Evolutionary conservation across 2,329 filamentous ascomycete species (phyloP).

Genomic region (Phialophora expanda): DNA sequence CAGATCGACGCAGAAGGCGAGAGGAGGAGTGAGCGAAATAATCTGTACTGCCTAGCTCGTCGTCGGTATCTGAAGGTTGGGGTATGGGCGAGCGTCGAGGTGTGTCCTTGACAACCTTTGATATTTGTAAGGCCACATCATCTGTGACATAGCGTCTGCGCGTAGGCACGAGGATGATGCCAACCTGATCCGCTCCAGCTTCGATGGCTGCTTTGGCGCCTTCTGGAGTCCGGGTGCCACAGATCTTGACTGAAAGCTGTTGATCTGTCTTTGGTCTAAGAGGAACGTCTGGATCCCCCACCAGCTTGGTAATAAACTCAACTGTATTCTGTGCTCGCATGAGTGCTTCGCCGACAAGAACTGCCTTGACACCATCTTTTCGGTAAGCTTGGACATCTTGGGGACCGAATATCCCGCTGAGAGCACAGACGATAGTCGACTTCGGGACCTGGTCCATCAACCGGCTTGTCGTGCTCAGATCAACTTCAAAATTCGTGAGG

Average conservation of each 20-base stretch:
- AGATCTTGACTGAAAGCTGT: slow-evolving; percentile 86
- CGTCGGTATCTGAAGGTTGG: slow-evolving; percentile 40
- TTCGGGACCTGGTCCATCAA: slow-evolving; percentile 85
- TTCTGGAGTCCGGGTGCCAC: slow-evolving; percentile 83
- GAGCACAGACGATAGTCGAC: slow-evolving; percentile 85
- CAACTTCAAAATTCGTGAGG: slow-evolving; percentile 94
- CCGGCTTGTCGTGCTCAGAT: slow-evolving; percentile 87
- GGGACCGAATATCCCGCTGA: slow-evolving; percentile 90
- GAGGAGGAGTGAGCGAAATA: slow-evolving; percentile 70
- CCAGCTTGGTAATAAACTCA: slow-evolving; percentile 81
- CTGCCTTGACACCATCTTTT: slow-evolving; percentile 86
- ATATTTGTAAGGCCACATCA: slow-evolving; percentile 80
- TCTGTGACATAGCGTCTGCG: slow-evolving; percentile 79
- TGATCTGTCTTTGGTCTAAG: slow-evolving; percentile 47
- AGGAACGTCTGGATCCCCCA: slow-evolving; percentile 58
- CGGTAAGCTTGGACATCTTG: slow-evolving; percentile 88
- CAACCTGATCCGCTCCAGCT: slow-evolving; percentile 87
- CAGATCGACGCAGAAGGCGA: slow-evolving; percentile 55
- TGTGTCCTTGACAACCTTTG: slow-evolving; percentile 70
- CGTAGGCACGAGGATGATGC: slow-evolving; percentile 86
- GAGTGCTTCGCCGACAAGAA: slow-evolving; percentile 92
- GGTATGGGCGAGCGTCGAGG: slow-evolving; percentile 43
- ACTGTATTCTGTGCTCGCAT: slow-evolving; percentile 88
- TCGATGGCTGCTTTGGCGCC: slow-evolving; percentile 80
- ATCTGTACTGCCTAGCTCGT: slow-evolving; percentile 58